phyloP scores from a whole-genome alignment of 2,329 filamentous ascomycete species.

The Davidsoniella eucalypti region DNA sequence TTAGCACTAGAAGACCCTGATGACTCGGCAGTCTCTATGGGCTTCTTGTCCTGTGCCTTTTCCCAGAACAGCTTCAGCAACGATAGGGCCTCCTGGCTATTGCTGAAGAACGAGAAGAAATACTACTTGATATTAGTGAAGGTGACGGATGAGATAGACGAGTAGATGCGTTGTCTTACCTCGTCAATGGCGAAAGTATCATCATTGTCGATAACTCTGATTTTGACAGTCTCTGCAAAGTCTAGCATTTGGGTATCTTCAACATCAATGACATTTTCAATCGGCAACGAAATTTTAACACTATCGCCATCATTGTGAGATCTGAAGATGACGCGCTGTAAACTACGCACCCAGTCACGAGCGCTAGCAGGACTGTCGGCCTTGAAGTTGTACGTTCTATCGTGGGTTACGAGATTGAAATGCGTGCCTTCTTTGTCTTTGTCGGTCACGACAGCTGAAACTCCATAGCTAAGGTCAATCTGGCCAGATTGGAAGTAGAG shows the following conservation, averaged over 20 bases:
- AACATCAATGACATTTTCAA: slow-evolving; percentile 78
- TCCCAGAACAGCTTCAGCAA: slow-evolving; percentile 60
- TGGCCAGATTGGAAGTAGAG: slow-evolving; percentile 84
- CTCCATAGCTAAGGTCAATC: slow-evolving; percentile 81
- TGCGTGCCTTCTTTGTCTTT: slow-evolving; percentile 61
- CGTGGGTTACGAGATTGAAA: slow-evolving; percentile 68
- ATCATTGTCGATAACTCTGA: slow-evolving; percentile 81
- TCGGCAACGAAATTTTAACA: slow-evolving; percentile 85
- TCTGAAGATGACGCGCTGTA: slow-evolving; percentile 89
- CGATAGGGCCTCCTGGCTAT: slow-evolving; percentile 67
- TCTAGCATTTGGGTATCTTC: slow-evolving; percentile 84
- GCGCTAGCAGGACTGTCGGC: slow-evolving; percentile 79
- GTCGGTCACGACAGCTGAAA: slow-evolving; percentile 65
- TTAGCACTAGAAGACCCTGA: background rate
- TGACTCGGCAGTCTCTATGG: slow-evolving; percentile 1
- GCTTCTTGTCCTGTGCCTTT: slow-evolving; percentile 20
- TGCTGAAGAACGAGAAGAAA: slow-evolving; percentile 90
- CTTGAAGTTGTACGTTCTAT: slow-evolving; percentile 71
- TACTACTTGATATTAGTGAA: slow-evolving; percentile 39
- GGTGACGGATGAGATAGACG: background rate
- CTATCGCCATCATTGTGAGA: slow-evolving; percentile 94
- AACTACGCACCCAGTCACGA: slow-evolving; percentile 87
- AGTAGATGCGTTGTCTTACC: slow-evolving; percentile 28
- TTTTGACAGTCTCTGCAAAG: slow-evolving; percentile 84
- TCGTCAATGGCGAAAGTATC: slow-evolving; percentile 94